phyloP scores from a whole-genome alignment of 2,329 filamentous ascomycete species.

The Fusarium sp. region DNA sequence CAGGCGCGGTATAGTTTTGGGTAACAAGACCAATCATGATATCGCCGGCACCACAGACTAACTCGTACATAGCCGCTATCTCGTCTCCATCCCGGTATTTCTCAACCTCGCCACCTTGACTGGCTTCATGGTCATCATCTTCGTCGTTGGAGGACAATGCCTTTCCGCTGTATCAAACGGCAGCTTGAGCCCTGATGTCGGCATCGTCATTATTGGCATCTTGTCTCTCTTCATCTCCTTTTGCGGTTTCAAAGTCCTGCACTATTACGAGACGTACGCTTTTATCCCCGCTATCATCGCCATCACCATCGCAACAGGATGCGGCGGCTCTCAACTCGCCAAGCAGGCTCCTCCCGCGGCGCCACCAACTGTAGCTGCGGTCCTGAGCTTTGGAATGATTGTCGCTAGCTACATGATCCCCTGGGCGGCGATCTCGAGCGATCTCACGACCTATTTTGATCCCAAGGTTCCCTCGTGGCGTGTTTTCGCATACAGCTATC shows the following conservation, averaged over 20 bases:
- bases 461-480: constrained; percentile 62
- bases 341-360: constrained; percentile 55
- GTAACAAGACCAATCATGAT: constrained; percentile 42
- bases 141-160: constrained; percentile 68
- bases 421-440: constrained; percentile 66
- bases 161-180: constrained; percentile 62
- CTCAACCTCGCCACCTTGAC: constrained; percentile 70
- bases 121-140: constrained; percentile 70
- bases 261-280: constrained; percentile 66
- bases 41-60: neutral
- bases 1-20: constrained; percentile 71
- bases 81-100: constrained; percentile 67
- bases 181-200: constrained; percentile 60
- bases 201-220: constrained; percentile 68
- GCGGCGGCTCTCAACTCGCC: constrained; percentile 59
- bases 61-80: constrained; percentile 55
- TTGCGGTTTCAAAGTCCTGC: constrained; percentile 65
- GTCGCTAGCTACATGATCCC: constrained; percentile 71
- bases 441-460: constrained; percentile 69
- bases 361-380: constrained; percentile 54
- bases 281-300: constrained; percentile 65
- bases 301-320: constrained; percentile 63
- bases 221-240: constrained; percentile 68
- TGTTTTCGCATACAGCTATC: constrained; percentile 65
- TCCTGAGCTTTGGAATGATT: constrained; percentile 67